Evolutionary conservation across 139 green algal species (phyloP), one percentile per base, ranked within the genome.

Genomic region (Dunaliella sp.): DNA sequence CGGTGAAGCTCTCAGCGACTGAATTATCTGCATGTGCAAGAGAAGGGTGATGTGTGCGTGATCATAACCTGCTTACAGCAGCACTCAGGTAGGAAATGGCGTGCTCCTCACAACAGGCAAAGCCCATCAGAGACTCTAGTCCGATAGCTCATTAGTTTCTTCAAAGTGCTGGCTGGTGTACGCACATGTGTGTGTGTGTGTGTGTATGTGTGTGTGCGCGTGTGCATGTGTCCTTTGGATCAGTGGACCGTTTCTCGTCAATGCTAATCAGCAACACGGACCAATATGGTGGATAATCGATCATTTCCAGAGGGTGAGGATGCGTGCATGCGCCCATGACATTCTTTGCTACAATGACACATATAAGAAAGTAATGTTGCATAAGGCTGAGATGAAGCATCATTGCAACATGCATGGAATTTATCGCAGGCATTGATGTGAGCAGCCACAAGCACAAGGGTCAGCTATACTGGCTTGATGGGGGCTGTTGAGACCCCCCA

Each of bases 111-210:
- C 89, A 81, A 95, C 92, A 94, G 88, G 59, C 85, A 81, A 82
- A 65, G 85, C 33, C 81, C 90, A 89, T 96, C 94, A 84, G 92
- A 96, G 95, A 96, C 93, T 96, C 94, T 96, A 96, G 94, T 96
- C 94, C 91, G 86, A 92, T 89, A 90, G 88, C 58, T 86, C 81
- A 88, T 87, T 83, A 38, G 1, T 93, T 38, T 95, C 92, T 90
- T 95, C 93, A 95, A 80, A 57, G 82, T 38, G 72, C 32, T 36
- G 35, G 21, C 37, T 35, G 3, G 1, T 25, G 24, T 2, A 84
- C 24, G 38, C 65, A 36, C 77, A 33, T 12, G n/a, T 0, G 82
- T 83, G 81, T 81, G 79, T 36, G 80, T 58, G 58, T 3, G 33
- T 80, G 38, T 77, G 59, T 82, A 33, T 12, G n/a, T 0, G 82